phyloP scores from a whole-genome alignment of 140 eudicot species.

The Senecio squalidus region DNA sequence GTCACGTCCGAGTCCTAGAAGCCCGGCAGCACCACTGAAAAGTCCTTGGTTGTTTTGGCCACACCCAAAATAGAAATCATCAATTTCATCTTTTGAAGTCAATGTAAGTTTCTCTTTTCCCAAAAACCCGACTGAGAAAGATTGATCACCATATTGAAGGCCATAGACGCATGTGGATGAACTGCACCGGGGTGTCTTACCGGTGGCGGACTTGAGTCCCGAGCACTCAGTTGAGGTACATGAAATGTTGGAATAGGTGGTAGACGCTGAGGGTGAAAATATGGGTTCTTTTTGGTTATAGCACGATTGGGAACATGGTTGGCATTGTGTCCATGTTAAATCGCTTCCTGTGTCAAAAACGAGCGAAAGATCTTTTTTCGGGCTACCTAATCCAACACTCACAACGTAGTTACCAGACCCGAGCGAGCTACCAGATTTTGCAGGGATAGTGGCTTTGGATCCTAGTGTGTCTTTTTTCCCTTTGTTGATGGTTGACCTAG shows the following conservation, averaged over 20 bases:
- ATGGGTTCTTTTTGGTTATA: constrained; percentile 62
- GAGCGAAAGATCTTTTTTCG: constrained; percentile 48
- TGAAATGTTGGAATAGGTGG: constrained; percentile 56
- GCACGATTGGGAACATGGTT: constrained; percentile 56
- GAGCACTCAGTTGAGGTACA: constrained; percentile 48
- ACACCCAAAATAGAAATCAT: constrained; percentile 55
- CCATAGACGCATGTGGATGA: constrained; percentile 58
- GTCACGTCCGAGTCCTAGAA: constrained; percentile 63
- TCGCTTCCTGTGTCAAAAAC: constrained; percentile 86
- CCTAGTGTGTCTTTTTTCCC: constrained; percentile 3
- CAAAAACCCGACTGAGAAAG: constrained; percentile 61
- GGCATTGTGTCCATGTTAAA: constrained; percentile 81
- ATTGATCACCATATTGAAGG: constrained; percentile 67
- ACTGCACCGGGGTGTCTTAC: constrained; percentile 50
- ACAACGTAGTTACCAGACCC: constrained; percentile 69
- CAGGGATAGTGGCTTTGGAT: constrained; percentile 42
- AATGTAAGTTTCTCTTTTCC: constrained; percentile 54
- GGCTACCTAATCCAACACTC: constrained; percentile 67
- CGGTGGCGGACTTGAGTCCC: constrained; percentile 51
- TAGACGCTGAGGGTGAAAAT: constrained; percentile 44
- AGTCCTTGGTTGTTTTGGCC: constrained; percentile 76
- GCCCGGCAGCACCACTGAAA: constrained; percentile 52
- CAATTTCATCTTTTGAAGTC: constrained; percentile 31
- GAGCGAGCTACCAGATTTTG: constrained; percentile 51
- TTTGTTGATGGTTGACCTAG: constrained; percentile 35